A percentile compares a stretch with the other conserved stretches of the same genome.
These are phyloP conservation scores for Umbilicaria muhlenbergii DNA, from an alignment of 495 filamentous ascomycete species.

Conservation along the genomic window DNA sequence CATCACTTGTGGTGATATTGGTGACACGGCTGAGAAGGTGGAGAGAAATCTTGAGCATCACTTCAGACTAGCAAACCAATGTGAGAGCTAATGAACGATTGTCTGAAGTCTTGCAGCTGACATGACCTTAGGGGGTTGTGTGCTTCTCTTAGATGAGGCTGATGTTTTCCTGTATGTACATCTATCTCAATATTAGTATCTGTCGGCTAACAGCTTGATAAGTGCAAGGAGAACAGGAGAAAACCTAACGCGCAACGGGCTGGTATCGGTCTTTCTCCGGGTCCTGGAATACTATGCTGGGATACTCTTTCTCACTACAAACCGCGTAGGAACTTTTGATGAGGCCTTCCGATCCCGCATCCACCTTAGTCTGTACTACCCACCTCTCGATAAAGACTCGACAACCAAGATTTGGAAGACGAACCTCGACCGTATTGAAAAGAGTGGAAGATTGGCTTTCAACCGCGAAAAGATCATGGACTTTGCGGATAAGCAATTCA, in stretches of 20 bases:
- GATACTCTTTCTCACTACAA: slow-evolving; percentile 37
- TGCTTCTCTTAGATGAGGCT: slow-evolving; percentile 30
- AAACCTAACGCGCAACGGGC: slow-evolving; percentile 8
- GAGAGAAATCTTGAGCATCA: slow-evolving; percentile 23
- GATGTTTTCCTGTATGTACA: slow-evolving; percentile 34
- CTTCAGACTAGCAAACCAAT: slow-evolving; percentile 26
- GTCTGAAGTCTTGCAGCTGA: background rate
- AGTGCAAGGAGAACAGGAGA: slow-evolving; percentile 1
- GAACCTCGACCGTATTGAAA: slow-evolving; percentile 14
- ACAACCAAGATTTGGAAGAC: slow-evolving; percentile 20
- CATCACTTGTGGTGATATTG: slow-evolving; percentile 21
- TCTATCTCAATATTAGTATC: slow-evolving; percentile 26
- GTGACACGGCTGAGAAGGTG: slow-evolving; percentile 20
- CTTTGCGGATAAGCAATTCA: slow-evolving; percentile 2
- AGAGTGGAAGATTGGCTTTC: no score
- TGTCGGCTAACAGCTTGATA: background rate
- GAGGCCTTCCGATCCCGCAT: slow-evolving; percentile 31
- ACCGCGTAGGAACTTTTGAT: slow-evolving; percentile 27
- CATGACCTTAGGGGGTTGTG: background rate
- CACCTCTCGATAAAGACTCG: slow-evolving; percentile 16
- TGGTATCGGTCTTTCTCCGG: slow-evolving; percentile 32
- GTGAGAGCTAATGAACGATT: slow-evolving; percentile 18
- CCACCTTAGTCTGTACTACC: slow-evolving; percentile 33
- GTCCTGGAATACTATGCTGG: slow-evolving; percentile 41
- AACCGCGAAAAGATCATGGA: background rate